Percentiles rank a stretch among this genome's conserved stretches.
These are phyloP conservation scores for Neurospora terricola DNA, from an alignment of 495 filamentous ascomycete species.

Conservation along the genomic window DNA sequence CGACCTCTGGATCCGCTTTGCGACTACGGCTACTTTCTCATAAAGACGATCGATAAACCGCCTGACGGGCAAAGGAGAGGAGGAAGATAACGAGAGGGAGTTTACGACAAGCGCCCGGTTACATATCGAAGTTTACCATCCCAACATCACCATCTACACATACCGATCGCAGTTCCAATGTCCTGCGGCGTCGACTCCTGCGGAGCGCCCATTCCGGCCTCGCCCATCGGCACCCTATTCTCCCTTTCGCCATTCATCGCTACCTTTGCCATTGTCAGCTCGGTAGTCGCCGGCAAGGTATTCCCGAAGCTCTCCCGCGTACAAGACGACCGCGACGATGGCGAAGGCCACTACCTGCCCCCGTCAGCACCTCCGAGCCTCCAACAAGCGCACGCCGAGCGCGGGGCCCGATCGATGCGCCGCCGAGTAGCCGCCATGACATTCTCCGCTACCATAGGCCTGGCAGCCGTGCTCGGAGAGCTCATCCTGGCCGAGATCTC, in stretches of 20 bases:
- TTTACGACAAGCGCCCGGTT: not conserved
- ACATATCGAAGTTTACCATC: not conserved
- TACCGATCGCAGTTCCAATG: not conserved
- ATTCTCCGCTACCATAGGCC: constrained; percentile 62
- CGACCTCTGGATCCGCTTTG: not conserved
- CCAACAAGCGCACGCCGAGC: constrained; percentile 40
- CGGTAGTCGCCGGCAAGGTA: constrained; percentile 49
- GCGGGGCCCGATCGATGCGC: constrained; percentile 33
- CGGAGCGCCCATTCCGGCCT: constrained; percentile 17
- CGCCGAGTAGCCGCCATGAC: constrained; percentile 48
- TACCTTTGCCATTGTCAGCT: constrained; percentile 48
- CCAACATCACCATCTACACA: not conserved
- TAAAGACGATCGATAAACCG: not conserved
- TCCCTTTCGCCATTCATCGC: constrained; percentile 42
- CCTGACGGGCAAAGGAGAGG: not conserved
- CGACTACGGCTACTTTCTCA: not conserved
- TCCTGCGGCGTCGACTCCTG: constrained; percentile 27
- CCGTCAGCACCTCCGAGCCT: constrained; percentile 38
- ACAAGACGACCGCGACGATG: constrained; percentile 29
- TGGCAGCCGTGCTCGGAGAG: constrained; percentile 63
- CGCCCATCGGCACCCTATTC: constrained; percentile 20
- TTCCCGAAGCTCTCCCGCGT: constrained; percentile 53
- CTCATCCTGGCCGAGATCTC: constrained; percentile 71
- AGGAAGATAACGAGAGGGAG: not conserved
- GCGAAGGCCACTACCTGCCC: constrained; percentile 44